Evolutionary conservation across 352 stramenopile species (phyloP), one percentile per base, ranked within the genome.

Genomic region (Phytophthora multivora): DNA sequence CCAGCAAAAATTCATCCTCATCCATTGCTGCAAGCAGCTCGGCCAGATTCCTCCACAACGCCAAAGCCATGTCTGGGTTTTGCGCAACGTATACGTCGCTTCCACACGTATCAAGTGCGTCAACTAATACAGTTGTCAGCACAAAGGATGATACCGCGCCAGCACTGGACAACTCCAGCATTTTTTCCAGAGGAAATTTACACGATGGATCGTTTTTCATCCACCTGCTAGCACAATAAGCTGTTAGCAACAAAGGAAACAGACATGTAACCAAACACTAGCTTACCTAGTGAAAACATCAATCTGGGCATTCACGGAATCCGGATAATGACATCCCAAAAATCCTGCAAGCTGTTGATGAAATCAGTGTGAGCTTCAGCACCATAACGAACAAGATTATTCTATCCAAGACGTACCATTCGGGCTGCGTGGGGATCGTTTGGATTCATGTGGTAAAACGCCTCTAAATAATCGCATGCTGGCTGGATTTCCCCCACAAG

Each of bases 391-490:
- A 11, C 12, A 40, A 19, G 15, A 15, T 31, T 5, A 45, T 43
- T 5, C 16, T 33, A 18, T 30, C 46, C 21, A 70, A 36, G 13
- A 40, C 66, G n/a, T 79, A 94, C 86, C 86, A 95, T 88, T 66
- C 74, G 73, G 30, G 77, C 56, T 13, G 71, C 82, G 42, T 93
- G 86, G 2, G 84, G 83, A 50, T 93, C 73, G 2, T 65, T 38
- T 19, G 71, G 69, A 35, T 91, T 78, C 38, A 63, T 55, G 31
- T 88, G 74, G 56, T 87, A 90, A 26, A 87, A 91, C 19, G 85
- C 66, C 43, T 95, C 86, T 9, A 95, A 58, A 38, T 85, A 84
- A 63, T 95, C 83, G 15, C 78, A 90, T 4, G 83, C 86, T 30
- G 66, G 59, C 16, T 77, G 63, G 18, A 89, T 67, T 23, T 93